phyloP scores from a whole-genome alignment of 2,329 filamentous ascomycete genomes.

The Gliomastix tumulicola region DNA sequence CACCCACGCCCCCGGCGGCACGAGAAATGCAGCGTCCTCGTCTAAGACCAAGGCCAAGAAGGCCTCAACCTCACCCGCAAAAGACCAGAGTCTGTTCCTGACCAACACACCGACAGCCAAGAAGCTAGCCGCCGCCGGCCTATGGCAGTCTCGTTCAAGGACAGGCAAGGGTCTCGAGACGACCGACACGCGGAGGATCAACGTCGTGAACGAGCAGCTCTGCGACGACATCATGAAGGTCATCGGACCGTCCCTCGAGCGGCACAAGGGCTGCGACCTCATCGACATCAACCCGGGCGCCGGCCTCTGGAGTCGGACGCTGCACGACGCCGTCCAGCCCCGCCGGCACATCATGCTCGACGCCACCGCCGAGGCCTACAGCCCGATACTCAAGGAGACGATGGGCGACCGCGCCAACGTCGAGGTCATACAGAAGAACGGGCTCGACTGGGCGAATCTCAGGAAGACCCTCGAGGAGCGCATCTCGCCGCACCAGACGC shows the following conservation, averaged over 20 bases:
- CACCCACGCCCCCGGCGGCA: neutral
- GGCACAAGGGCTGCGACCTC: constrained; percentile 73
- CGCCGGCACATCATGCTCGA: constrained; percentile 81
- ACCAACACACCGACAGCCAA: constrained; percentile 10
- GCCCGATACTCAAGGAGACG: constrained; percentile 50
- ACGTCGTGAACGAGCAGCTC: constrained; percentile 43
- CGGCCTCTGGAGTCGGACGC: constrained; percentile 70
- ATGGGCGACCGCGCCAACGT: constrained; percentile 31
- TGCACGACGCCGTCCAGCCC: constrained; percentile 70
- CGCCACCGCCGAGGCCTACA: constrained; percentile 52
- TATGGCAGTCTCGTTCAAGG: constrained; percentile 13
- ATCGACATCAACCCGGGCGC: constrained; percentile 79
- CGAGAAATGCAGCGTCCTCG: neutral
- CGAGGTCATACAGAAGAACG: constrained; percentile 45
- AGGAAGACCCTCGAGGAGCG: constrained; percentile 39
- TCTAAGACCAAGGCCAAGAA: neutral
- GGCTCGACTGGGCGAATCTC: constrained; percentile 55
- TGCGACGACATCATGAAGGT: constrained; percentile 63
- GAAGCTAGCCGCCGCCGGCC: constrained; percentile 14
- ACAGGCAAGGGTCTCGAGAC: neutral
- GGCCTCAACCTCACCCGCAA: neutral
- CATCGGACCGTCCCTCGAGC: constrained; percentile 59
- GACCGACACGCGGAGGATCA: constrained; percentile 34
- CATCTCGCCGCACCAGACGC: constrained; percentile 27
- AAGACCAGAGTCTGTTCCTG: neutral